Base-by-base conservation (phyloP, 2,329 filamentous ascomycete genomes). In the Botrytis elliptica region DNA sequence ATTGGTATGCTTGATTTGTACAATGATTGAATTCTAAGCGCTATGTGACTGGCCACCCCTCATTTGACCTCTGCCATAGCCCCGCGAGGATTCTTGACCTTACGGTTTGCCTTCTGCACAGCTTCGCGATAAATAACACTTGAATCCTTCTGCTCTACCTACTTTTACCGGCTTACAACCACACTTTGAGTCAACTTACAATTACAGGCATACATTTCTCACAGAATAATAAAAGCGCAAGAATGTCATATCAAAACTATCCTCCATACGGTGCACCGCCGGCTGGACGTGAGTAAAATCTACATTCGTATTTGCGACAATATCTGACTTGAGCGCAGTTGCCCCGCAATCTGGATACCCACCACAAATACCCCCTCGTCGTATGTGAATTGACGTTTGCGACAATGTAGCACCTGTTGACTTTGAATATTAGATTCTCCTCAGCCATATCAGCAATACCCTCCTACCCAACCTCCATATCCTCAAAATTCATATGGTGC, bases 401-500 rank as follows among this genome's bases (percentile, higher is more conserved):
- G 38, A 66, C 42, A 38, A 40, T 55, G 18, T 22, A 70, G 9
- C 38, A 70, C 33, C 29, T 33, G 33, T 29, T 70, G 40, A 70
- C 49, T 63, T 22, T 14, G 20, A 25, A 71, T 12, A 71, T 12
- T 65, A 73, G 71, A 70, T 55, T 70, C 65, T 12, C 57, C 71
- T 59, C 68, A 65, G 44, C 38, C 60, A 40, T 70, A 70, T 55
- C 74, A 73, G 52, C 77, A 78, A 73, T 75, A 77, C 42, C 75
- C 77, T 40, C 76, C 72, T 49, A 57, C 71, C 46, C 67, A 71
- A 33, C 75, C 73, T 52, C 76, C 75, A 40, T 76, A 75, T 22
- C 77, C 77, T 52, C 74, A 70, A 40, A 68, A 64, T 3, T 74
- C 65, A 29, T 81, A 80, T 66, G 76, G 73, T 14, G 74, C 69